These are phyloP conservation scores for Cutaneotrichosporon spelunceum DNA, from an alignment of 1,284 basidiomycete genomes.

Conservation along the genomic window DNA sequence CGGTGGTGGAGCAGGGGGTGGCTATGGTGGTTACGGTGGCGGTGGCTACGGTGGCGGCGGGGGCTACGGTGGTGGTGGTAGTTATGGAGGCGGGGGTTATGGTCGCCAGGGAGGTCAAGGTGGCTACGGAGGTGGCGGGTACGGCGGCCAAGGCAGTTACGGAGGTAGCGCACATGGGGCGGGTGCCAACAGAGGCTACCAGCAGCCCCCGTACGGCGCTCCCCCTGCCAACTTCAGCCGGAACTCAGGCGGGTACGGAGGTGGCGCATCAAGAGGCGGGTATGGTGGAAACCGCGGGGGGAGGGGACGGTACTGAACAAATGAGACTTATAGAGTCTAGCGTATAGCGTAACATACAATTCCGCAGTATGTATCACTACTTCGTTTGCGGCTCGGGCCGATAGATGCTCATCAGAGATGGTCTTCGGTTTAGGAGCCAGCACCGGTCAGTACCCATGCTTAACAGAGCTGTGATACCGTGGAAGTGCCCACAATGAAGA, in stretches of 20 bases:
- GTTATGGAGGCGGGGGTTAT: not conserved
- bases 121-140: conserved; percentile 2
- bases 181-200: conserved; percentile 42
- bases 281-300: conserved; percentile 4
- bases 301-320: not conserved
- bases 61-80: not conserved
- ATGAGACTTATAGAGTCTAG: not conserved
- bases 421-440: not conserved
- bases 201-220: not conserved
- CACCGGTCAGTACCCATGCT: not conserved
- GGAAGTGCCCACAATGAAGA: not conserved
- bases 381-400: not conserved
- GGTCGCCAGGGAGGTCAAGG: not conserved
- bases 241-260: conserved; percentile 6
- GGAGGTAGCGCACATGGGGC: conserved; percentile 41
- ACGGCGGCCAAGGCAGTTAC: not conserved
- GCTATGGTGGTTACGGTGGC: conserved; percentile 7
- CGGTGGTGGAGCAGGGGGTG: conserved; percentile 14
- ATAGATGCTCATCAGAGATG: too few species aligned
- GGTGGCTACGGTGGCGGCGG: not conserved
- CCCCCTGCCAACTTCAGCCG: conserved; percentile 4
- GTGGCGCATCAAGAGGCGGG: not conserved
- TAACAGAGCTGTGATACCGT: not conserved
- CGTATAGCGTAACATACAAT: not conserved
- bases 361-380: conserved; percentile 2